Percentiles rank a stretch among this genome's conserved stretches.
phyloP scores from a whole-genome alignment of 1,284 basidiomycete genomes.

The Porodaedalea pini region DNA sequence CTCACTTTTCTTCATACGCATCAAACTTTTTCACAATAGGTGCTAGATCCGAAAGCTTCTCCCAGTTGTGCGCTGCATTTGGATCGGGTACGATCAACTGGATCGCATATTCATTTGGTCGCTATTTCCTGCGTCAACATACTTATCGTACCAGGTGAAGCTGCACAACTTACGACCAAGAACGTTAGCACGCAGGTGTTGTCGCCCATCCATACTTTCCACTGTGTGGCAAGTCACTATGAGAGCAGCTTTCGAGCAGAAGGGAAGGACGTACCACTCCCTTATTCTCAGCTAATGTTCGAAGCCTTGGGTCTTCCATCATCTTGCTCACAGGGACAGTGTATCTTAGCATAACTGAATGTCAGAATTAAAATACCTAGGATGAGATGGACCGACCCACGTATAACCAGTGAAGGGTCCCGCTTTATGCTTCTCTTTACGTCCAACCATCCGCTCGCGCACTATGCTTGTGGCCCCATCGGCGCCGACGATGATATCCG shows the following conservation, averaged over 20 bases:
- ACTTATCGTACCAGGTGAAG: neutral
- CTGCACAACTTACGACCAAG: conserved; percentile 1
- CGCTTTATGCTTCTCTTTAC: conserved; percentile 1
- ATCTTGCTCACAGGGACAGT: conserved; percentile 14
- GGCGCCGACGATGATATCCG: conserved; percentile 60
- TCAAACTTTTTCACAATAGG: conserved; percentile 3
- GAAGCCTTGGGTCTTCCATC: conserved; percentile 13
- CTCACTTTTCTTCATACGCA: conserved; percentile 9
- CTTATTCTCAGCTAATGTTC: neutral
- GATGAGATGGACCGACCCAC: conserved; percentile 1
- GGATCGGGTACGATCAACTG: neutral
- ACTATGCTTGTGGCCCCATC: conserved; percentile 48
- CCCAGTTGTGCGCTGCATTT: conserved; percentile 1
- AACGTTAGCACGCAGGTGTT: conserved; percentile 5
- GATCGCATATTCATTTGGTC: conserved; percentile 12
- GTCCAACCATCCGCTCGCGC: conserved; percentile 22
- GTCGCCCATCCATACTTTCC: conserved; percentile 17
- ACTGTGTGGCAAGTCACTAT: conserved; percentile 2
- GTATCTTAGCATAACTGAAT: neutral
- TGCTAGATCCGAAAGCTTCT: neutral
- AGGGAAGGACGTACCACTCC: conserved; percentile 4
- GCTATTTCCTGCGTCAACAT: neutral
- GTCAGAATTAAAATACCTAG: neutral
- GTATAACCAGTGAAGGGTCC: conserved; percentile 16
- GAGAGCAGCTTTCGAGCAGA: neutral